Conservation (phyloP, 1,284 basidiomycete species). For the Gymnopus androsaceus region DNA sequence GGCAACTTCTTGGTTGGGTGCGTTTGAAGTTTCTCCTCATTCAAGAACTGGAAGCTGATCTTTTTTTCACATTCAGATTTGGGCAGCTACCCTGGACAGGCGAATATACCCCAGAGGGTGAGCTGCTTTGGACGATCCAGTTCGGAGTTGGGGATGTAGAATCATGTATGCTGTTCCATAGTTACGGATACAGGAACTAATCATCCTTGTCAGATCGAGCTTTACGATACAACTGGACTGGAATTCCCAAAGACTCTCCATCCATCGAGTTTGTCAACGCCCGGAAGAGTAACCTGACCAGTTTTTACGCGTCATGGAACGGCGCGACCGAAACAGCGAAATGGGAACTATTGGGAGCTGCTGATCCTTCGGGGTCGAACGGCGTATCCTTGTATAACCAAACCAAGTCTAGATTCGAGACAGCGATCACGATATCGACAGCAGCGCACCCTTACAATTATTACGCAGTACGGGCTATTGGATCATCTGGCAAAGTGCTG, state of each 20-base stretch:
- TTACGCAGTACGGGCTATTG: constrained; percentile 13
- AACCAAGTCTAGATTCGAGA: constrained; percentile 12
- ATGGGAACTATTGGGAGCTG: constrained; percentile 13
- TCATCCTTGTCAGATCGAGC: constrained; percentile 8
- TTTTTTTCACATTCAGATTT: constrained; percentile 6
- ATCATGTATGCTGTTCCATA: constrained; percentile 12
- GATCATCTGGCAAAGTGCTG: not conserved
- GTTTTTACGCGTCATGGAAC: constrained; percentile 14
- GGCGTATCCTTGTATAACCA: constrained; percentile 12
- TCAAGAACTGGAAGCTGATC: not conserved
- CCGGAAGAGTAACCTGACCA: not conserved
- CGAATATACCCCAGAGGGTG: constrained; percentile 7
- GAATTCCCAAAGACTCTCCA: constrained; percentile 4
- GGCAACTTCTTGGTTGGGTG: constrained; percentile 15
- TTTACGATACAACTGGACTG: constrained; percentile 16
- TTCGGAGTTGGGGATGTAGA: constrained; percentile 11
- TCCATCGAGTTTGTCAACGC: constrained; percentile 1
- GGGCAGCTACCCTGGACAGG: constrained; percentile 12
- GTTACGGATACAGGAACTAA: no score
- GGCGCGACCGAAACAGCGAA: constrained; percentile 10
- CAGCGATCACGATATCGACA: constrained; percentile 10
- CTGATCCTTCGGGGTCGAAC: not conserved
- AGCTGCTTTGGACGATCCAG: constrained; percentile 14
- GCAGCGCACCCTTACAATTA: not conserved
- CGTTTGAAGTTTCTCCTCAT: not conserved